phyloP scores from a whole-genome alignment of 345 rosid species.

The Citrus reticulata region DNA sequence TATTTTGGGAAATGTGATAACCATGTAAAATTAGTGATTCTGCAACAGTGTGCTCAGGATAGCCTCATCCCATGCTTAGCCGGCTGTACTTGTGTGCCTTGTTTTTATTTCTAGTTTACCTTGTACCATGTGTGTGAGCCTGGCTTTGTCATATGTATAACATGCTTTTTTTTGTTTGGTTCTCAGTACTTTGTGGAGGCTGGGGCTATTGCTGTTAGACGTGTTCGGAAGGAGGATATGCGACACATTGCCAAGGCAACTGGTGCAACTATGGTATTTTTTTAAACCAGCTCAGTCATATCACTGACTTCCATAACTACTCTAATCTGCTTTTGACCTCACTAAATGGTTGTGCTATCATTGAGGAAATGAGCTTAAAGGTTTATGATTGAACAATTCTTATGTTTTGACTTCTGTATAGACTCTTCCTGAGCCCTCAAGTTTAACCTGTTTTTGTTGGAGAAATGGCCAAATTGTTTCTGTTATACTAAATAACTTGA shows the following conservation, averaged over 20 bases:
- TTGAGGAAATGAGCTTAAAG: not conserved
- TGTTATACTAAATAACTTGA: not conserved
- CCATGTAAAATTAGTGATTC: not conserved
- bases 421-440: not conserved
- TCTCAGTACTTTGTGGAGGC: constrained; percentile 95
- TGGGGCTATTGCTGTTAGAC: constrained; percentile 96
- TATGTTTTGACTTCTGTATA: not conserved
- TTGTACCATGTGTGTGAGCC: not conserved
- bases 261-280: constrained; percentile 85
- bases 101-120: not conserved
- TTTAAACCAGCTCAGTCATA: not conserved
- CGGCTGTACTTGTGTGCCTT: not conserved
- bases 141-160: not conserved
- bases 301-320: not conserved
- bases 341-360: not conserved
- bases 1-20: not conserved
- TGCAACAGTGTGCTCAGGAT: not conserved
- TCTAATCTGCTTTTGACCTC: not conserved
- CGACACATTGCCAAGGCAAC: constrained; percentile 98
- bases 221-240: constrained; percentile 96
- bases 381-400: not conserved
- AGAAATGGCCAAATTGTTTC: not conserved
- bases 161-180: not conserved
- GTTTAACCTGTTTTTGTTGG: not conserved
- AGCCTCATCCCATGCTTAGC: not conserved